Conservation (phyloP, 1,284 basidiomycete genomes). For the Trametes hirsuta region DNA sequence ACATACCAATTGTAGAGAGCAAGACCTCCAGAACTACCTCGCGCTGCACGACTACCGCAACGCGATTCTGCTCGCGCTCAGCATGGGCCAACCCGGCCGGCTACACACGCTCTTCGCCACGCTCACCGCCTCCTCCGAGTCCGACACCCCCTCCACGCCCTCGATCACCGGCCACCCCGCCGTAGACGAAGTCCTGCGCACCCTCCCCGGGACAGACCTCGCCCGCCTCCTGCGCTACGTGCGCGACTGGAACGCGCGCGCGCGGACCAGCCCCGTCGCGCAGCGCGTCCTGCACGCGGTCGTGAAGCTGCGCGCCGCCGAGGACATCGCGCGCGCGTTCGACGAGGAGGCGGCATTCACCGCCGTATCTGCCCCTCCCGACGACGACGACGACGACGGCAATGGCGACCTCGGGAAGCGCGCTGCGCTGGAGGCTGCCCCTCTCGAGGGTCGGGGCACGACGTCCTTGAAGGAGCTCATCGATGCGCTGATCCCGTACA, state of each 20-base stretch:
- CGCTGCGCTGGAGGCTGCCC: background rate
- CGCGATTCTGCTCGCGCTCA: constrained; percentile 89
- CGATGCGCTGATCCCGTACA: constrained; percentile 90
- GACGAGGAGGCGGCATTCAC: constrained; percentile 29
- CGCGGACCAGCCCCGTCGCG: constrained; percentile 84
- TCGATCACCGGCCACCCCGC: constrained; percentile 68
- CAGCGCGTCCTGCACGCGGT: constrained; percentile 87
- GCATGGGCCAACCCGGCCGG: constrained; percentile 92
- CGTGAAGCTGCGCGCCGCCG: constrained; percentile 73
- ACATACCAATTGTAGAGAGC: constrained; percentile 64
- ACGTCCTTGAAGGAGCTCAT: constrained; percentile 74
- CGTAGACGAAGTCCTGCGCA: constrained; percentile 84
- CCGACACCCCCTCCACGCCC: constrained; percentile 1
- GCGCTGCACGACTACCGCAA: constrained; percentile 87
- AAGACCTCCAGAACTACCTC: constrained; percentile 93
- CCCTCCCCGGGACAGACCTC: constrained; percentile 74
- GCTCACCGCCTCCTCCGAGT: constrained; percentile 40
- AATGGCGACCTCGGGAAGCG: constrained; percentile 23
- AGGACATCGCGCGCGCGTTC: constrained; percentile 79
- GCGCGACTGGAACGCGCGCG: constrained; percentile 93
- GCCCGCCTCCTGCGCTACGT: constrained; percentile 83
- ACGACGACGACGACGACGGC: constrained; percentile 41
- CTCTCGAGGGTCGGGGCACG: constrained; percentile 34
- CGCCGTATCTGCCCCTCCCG: constrained; percentile 12
- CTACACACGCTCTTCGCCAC: constrained; percentile 82